These are phyloP conservation scores for Spizellomyces sp. DNA, from an alignment of 192 early-diverging fungal species.

Conservation along the genomic window DNA sequence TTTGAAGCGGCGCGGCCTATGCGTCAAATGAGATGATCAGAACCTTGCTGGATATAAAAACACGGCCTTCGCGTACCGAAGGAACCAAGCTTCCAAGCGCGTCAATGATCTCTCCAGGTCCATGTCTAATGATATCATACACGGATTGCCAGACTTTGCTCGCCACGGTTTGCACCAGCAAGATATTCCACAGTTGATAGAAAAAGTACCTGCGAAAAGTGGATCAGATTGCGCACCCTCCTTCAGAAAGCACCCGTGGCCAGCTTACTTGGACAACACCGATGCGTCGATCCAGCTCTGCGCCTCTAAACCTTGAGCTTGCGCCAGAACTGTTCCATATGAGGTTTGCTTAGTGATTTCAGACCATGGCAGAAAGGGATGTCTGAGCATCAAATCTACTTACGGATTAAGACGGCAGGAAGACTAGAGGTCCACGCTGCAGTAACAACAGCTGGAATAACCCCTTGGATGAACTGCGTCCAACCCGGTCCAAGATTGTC, in stretches of 20 bases:
- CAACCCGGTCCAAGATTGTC: conserved; percentile 30
- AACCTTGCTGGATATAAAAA: background rate
- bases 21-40: background rate
- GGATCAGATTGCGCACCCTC: too few relatives aligned
- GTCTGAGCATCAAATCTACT: background rate
- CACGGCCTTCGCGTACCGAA: background rate
- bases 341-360: background rate
- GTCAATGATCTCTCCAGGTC: conserved; percentile 40
- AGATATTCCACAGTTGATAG: conserved; percentile 53
- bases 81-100: conserved; percentile 20
- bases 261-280: conserved; percentile 40
- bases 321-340: conserved; percentile 37
- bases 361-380: too few relatives aligned
- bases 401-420: conserved; percentile 45
- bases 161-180: conserved; percentile 46
- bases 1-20: conserved; percentile 32
- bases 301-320: conserved; percentile 54
- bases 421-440: conserved; percentile 51
- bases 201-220: conserved; percentile 39
- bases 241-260: too few relatives aligned
- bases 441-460: conserved; percentile 48
- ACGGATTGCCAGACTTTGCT: conserved; percentile 32
- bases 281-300: conserved; percentile 54
- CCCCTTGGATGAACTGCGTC: conserved; percentile 45
- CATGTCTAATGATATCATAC: conserved; percentile 37